Evolutionary conservation across 768 basidiomycete species (phyloP).

Genomic region (Trametes coccinea): DNA sequence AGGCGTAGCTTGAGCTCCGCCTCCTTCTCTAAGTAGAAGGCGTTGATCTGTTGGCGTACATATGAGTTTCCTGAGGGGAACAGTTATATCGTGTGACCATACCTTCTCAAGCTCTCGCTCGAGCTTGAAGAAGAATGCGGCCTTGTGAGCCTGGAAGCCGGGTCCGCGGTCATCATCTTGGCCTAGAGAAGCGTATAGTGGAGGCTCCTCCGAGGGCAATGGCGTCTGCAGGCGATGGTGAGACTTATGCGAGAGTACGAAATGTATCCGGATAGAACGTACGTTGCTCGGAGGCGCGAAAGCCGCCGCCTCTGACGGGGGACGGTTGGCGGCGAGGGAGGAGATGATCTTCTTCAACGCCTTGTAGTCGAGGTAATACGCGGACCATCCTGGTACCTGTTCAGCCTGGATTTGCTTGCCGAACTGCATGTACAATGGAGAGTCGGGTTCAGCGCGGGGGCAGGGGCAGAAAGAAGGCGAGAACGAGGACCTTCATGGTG

Average conservation of each 20-base stretch:
- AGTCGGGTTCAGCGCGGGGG: slow-evolving; percentile 13
- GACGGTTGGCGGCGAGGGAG: slow-evolving; percentile 85
- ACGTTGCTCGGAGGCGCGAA: slow-evolving; percentile 48
- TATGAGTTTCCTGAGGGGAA: slow-evolving; percentile 5
- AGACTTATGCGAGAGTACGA: slow-evolving; percentile 26
- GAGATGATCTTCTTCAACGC: slow-evolving; percentile 98
- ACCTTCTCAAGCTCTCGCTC: slow-evolving; percentile 97
- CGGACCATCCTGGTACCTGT: slow-evolving; percentile 96
- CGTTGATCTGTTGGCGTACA: slow-evolving; percentile 73
- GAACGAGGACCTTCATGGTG: slow-evolving; percentile 34
- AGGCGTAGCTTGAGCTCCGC: slow-evolving; percentile 90
- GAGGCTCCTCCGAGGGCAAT: slow-evolving; percentile 45
- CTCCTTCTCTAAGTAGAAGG: slow-evolving; percentile 97
- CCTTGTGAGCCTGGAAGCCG: slow-evolving; percentile 92
- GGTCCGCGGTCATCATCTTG: slow-evolving; percentile 75
- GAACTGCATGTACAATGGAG: slow-evolving; percentile 56
- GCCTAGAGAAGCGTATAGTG: slow-evolving; percentile 59
- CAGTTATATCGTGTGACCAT: slow-evolving; percentile 8
- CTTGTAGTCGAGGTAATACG: slow-evolving; percentile 98
- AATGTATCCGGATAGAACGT: slow-evolving; percentile 56
- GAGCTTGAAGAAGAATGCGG: slow-evolving; percentile 98
- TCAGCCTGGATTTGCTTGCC: slow-evolving; percentile 97
- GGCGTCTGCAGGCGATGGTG: slow-evolving; percentile 28
- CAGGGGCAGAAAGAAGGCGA: background rate
- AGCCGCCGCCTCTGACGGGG: slow-evolving; percentile 87